Conservation (phyloP, 148 eudicot genomes). For the Salicornia ramosissima region DNA sequence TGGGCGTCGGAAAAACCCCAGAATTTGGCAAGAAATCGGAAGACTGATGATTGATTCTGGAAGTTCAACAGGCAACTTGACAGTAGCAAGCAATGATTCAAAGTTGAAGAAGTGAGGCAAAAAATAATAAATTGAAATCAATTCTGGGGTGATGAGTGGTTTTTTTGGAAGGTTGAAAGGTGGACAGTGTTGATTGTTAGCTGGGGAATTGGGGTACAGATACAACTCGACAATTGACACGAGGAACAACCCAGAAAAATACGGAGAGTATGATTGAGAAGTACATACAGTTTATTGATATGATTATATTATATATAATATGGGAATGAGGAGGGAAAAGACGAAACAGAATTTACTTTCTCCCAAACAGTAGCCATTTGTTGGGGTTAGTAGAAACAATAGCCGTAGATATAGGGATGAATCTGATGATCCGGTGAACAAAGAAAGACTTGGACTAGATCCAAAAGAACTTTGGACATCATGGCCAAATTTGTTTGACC, state of each 20-base stretch:
- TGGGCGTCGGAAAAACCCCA: constrained; percentile 1
- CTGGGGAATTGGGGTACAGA: not conserved
- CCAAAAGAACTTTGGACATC: no score
- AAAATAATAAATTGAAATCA: constrained; percentile 2
- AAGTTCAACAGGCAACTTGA: constrained; percentile 12
- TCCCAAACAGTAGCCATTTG: no score
- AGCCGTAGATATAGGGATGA: no score
- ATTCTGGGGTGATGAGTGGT: not conserved
- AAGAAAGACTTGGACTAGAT: no score
- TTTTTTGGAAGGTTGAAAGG: constrained; percentile 1
- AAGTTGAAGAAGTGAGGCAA: constrained; percentile 1
- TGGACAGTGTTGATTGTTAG: constrained; percentile 17
- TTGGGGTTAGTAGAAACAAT: not conserved
- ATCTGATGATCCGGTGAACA: no score
- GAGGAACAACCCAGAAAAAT: not conserved
- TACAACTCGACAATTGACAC: not conserved
- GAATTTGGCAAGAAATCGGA: not conserved
- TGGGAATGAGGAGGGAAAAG: not conserved
- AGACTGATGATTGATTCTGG: constrained; percentile 4
- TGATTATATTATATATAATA: not conserved
- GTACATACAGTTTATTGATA: not conserved
- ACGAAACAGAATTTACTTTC: no score
- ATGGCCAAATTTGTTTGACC: no score
- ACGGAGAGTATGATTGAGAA: not conserved
- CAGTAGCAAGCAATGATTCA: not conserved